Evolutionary conservation across 2,329 filamentous ascomycete species (phyloP).

Genomic region (Apiospora arundinis): DNA sequence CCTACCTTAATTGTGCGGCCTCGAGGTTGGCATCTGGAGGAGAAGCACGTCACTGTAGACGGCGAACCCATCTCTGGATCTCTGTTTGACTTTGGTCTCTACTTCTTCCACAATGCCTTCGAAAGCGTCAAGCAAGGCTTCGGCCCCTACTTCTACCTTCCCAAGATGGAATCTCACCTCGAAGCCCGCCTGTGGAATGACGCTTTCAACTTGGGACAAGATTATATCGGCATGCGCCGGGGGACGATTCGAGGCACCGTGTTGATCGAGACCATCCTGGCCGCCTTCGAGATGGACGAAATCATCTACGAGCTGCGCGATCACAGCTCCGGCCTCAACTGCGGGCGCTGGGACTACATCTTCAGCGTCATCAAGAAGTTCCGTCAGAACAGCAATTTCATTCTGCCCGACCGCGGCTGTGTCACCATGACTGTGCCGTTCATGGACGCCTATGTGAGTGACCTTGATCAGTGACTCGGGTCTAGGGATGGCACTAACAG

Average conservation of each 20-base stretch:
- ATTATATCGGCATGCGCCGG: slow-evolving; percentile 86
- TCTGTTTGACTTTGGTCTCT: slow-evolving; percentile 96
- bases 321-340: slow-evolving; percentile 96
- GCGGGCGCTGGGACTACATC: slow-evolving; percentile 99
- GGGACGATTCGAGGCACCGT: slow-evolving; percentile 96
- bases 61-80: slow-evolving; percentile 92
- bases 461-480: too few species aligned
- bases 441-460: slow-evolving; percentile 84
- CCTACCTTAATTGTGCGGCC: slow-evolving; percentile 94
- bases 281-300: slow-evolving; percentile 99
- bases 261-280: slow-evolving; percentile 96
- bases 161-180: slow-evolving; percentile 97
- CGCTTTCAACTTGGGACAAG: slow-evolving; percentile 93
- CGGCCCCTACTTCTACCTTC: slow-evolving; percentile 97
- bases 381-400: slow-evolving; percentile 90
- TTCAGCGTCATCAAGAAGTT: slow-evolving; percentile 99
- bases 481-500: neutral
- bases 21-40: slow-evolving; percentile 96
- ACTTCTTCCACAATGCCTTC: slow-evolving; percentile 98
- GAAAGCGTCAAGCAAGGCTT: slow-evolving; percentile 84
- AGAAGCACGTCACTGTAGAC: slow-evolving; percentile 97
- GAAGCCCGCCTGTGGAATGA: slow-evolving; percentile 99
- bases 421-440: slow-evolving; percentile 99
- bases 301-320: slow-evolving; percentile 99
- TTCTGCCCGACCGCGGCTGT: slow-evolving; percentile 86